A percentile compares a stretch with the other conserved stretches of the same genome.
Conservation (phyloP, 139 green algal species). For the Ettlia oleoabundans region DNA sequence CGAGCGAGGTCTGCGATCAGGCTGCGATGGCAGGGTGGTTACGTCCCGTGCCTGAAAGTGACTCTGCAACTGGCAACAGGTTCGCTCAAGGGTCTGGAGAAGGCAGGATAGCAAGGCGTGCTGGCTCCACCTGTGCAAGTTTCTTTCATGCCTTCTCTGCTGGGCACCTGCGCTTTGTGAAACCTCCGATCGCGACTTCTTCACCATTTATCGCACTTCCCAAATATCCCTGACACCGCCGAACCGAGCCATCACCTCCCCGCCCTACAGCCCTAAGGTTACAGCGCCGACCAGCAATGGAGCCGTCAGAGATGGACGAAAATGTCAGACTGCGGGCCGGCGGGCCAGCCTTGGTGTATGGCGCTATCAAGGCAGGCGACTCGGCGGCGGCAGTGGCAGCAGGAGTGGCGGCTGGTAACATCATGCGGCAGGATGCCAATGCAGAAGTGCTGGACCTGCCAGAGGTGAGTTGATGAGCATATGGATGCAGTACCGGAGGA, state of each 20-base stretch:
- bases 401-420: constrained; percentile 55
- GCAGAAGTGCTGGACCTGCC: constrained; percentile 53
- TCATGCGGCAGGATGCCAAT: constrained; percentile 39
- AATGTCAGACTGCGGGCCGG: neutral
- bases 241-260: no score
- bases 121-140: no score
- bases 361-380: constrained; percentile 26
- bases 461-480: constrained; percentile 10
- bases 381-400: constrained; percentile 25
- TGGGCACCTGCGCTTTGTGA: no score
- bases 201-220: neutral
- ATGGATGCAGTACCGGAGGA: neutral
- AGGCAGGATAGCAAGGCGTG: no score
- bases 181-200: no score
- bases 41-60: no score
- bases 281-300: neutral
- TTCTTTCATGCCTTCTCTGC: no score
- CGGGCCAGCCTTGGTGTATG: constrained; percentile 20
- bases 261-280: no score
- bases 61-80: no score
- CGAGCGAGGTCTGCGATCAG: no score
- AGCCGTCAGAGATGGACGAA: constrained; percentile 6
- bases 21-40: no score
- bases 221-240: neutral
- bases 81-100: no score